Evolutionary conservation across 345 rosid genomes (phyloP).

Genomic region (Eucalyptus guilfoylei): DNA sequence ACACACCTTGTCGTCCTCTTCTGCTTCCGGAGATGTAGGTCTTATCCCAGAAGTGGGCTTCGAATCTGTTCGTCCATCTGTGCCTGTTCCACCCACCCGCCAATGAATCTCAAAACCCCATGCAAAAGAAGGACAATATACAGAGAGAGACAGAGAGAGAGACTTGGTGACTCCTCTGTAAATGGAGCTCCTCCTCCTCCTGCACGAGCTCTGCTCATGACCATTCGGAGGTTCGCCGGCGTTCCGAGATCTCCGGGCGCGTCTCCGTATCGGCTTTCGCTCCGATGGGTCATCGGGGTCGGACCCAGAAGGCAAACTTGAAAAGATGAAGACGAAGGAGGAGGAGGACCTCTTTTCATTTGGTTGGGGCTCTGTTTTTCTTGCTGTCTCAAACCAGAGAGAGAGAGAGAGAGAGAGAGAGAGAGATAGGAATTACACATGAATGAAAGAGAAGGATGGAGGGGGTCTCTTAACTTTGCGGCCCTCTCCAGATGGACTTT

Average conservation of each 20-base stretch:
- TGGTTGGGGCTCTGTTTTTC: background rate
- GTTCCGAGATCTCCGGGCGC: slow-evolving; percentile 4
- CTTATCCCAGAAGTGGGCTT: slow-evolving; percentile 97
- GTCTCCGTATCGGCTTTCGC: background rate
- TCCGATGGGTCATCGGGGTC: background rate
- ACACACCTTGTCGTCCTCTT: slow-evolving; percentile 81
- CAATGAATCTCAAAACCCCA: background rate
- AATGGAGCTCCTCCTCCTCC: slow-evolving; percentile 53
- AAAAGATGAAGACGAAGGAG: background rate
- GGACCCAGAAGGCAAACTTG: background rate
- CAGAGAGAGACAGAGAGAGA: background rate
- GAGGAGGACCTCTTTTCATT: background rate
- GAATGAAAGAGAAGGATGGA: background rate
- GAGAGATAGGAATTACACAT: background rate
- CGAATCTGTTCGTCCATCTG: slow-evolving; percentile 95
- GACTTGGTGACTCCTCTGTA: slow-evolving; percentile 97
- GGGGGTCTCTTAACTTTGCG: background rate
- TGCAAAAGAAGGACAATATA: background rate
- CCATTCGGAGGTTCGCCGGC: background rate
- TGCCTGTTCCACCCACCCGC: slow-evolving; percentile 31
- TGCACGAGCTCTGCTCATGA: background rate
- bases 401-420: background rate
- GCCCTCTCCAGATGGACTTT: background rate
- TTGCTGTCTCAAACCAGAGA: background rate
- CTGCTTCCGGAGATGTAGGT: slow-evolving; percentile 72